Percentiles rank a stretch among this genome's conserved stretches.
Evolutionary conservation across 345 rosid species (phyloP).

Genomic region (Erucastrum elatum): DNA sequence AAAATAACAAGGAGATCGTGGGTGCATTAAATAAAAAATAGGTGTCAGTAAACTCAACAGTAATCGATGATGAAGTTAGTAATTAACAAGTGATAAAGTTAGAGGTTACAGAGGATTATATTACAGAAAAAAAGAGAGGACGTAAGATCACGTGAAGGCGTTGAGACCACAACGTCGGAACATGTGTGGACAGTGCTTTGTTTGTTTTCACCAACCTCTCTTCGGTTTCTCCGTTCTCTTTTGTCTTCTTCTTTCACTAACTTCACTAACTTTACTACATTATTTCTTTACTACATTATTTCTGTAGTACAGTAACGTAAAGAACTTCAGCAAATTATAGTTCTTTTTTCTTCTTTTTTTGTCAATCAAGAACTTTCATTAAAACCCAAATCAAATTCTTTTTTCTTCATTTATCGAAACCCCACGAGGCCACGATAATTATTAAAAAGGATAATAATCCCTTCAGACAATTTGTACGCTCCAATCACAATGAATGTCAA

Average conservation of each 20-base stretch:
- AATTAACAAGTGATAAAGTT: not conserved
- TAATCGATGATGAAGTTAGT: not conserved
- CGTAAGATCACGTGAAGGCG: conserved; percentile 35
- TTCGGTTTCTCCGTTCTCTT: conserved; percentile 42
- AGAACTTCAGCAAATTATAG: too few species aligned
- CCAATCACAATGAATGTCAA: too few species aligned
- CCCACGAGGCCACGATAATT: too few species aligned
- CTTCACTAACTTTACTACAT: not conserved
- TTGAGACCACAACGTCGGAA: conserved; percentile 32
- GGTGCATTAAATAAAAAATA: conserved; percentile 8
- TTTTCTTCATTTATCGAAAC: too few species aligned
- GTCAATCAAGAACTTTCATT: too few species aligned
- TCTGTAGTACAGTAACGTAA: not conserved
- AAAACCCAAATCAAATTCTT: too few species aligned
- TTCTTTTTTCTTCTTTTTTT: too few species aligned
- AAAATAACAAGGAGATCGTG: conserved; percentile 18
- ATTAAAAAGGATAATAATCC: too few species aligned
- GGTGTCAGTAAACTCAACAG: conserved; percentile 1
- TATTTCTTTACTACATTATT: too few species aligned
- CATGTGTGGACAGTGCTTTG: conserved; percentile 32
- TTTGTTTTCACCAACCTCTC: conserved; percentile 10
- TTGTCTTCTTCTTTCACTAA: conserved; percentile 14
- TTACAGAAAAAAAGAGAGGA: not conserved
- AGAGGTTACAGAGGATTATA: not conserved
- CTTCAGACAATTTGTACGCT: too few species aligned